Evolutionary conservation across 164 flowering plant genomes (phyloP), one percentile per base, ranked within the genome.

Genomic region (Aristolochia californica): DNA sequence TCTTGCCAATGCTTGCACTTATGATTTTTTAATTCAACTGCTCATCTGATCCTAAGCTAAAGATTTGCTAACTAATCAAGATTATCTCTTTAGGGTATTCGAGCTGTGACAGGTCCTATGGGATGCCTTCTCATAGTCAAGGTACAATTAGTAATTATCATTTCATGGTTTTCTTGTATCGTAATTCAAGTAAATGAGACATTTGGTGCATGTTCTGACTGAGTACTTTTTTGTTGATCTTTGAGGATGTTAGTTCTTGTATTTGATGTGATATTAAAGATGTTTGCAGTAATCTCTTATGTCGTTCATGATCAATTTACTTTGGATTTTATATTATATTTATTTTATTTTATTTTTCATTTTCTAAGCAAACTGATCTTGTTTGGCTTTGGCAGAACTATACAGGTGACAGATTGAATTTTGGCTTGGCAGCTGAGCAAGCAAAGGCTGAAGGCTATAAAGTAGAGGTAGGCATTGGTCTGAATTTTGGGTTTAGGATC

Each of bases 351-450:
- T 21, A 47, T 47, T 5, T 47, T 47, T n/a, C 5, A 48, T 18
- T 10, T 16, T 48, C 51, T 11, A 48, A 17, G 51, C 21, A 50
- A 50, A 49, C 12, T 50, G 23, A 34, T 34, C 26, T 50, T 1
- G 5, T 50, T 26, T 18, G 9, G 40, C 43, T 52, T 59, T 60
- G 66, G 66, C 78, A 93, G 99, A 93, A 93, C 53, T 89, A 93
- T 68, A 89, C 96, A 34, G 97, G 97, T 48, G 99, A 93, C 68
- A 84, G 97, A n/a, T 70, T 93, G 63, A 93, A 85, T 72, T 93
- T 93, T 76, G 99, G 97, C 64, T 70, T 93, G 75, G 99, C 99
- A 54, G 90, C 95, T 58, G 97, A 93, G 75, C 82, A 84, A 83
- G 97, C 98, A 60, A 93, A 85, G 69, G 74, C 97, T 58, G 97